phyloP scores from a whole-genome alignment of 192 early-diverging fungal genomes.

The Backusella macrospora region DNA sequence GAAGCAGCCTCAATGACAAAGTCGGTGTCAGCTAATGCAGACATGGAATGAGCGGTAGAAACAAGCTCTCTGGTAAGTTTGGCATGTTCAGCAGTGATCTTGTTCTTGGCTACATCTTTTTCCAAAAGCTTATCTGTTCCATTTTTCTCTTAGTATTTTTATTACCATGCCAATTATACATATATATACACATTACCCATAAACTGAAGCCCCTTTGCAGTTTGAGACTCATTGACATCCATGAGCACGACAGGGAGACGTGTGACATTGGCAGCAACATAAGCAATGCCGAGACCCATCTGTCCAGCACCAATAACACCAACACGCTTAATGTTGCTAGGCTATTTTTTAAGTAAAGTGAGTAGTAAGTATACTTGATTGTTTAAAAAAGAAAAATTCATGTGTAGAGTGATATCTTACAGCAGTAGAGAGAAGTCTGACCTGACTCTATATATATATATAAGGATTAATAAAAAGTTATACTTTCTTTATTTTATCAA shows the following conservation, averaged over 20 bases:
- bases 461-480: neutral
- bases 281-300: slow-evolving; percentile 93
- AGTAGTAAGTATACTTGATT: neutral
- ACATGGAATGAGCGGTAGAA: slow-evolving; percentile 59
- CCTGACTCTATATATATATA: neutral
- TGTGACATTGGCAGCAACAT: slow-evolving; percentile 84
- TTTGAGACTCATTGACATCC: slow-evolving; percentile 78
- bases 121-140: slow-evolving; percentile 73
- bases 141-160: neutral
- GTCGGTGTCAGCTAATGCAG: slow-evolving; percentile 68
- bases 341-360: neutral
- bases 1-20: slow-evolving; percentile 94
- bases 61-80: slow-evolving; percentile 64
- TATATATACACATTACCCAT: slow-evolving; percentile 56
- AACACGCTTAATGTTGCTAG: slow-evolving; percentile 46
- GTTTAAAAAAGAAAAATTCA: neutral
- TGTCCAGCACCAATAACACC: slow-evolving; percentile 96
- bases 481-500: neutral
- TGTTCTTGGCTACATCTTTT: slow-evolving; percentile 91
- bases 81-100: slow-evolving; percentile 78
- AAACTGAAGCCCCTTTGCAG: slow-evolving; percentile 81
- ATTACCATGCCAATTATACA: neutral
- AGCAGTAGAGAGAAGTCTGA: slow-evolving; percentile 7
- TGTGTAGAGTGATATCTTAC: neutral
- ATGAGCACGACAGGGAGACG: slow-evolving; percentile 78